A percentile compares a stretch with the other conserved stretches of the same genome.
Conservation (phyloP, 1,139 yeast species). For the Kodamaea suecica region DNA sequence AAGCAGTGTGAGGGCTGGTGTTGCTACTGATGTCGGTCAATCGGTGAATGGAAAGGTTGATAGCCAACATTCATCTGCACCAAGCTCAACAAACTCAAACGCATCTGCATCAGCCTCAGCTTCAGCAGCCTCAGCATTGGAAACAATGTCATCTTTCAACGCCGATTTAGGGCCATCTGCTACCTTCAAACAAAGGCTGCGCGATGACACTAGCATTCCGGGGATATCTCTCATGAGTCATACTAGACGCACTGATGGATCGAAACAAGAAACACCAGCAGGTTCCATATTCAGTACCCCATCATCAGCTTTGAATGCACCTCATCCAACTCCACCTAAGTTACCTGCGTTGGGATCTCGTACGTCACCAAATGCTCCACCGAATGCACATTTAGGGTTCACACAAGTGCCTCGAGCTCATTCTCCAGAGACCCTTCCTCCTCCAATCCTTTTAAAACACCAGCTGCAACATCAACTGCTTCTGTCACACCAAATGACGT, state of each 20-base stretch:
- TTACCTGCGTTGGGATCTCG: conserved; percentile 25
- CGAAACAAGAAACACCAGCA: conserved; percentile 9
- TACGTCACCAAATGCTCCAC: neutral
- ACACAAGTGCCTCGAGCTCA: conserved; percentile 7
- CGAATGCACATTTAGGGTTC: conserved; percentile 1
- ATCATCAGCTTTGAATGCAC: conserved; percentile 32
- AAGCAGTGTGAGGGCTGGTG: conserved; percentile 28
- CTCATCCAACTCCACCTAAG: conserved; percentile 29
- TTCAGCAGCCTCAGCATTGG: conserved; percentile 60
- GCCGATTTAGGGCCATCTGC: conserved; percentile 46
- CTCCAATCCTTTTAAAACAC: neutral
- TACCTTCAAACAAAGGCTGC: conserved; percentile 26
- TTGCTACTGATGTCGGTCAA: too few relatives aligned
- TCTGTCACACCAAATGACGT: neutral
- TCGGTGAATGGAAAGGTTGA: conserved; percentile 1
- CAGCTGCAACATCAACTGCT: too few relatives aligned
- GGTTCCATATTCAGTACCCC: conserved; percentile 31
- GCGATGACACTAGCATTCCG: conserved; percentile 10
- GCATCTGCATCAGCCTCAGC: conserved; percentile 10
- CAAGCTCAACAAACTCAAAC: conserved; percentile 8
- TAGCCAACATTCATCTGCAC: conserved; percentile 3
- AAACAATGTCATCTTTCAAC: conserved; percentile 38
- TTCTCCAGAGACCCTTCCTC: conserved; percentile 5
- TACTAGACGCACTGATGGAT: conserved; percentile 14
- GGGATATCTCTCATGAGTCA: conserved; percentile 34